These are phyloP conservation scores for Tetrahymena elliotti DNA, from an alignment of 73 alveolate species.

Conservation along the genomic window DNA sequence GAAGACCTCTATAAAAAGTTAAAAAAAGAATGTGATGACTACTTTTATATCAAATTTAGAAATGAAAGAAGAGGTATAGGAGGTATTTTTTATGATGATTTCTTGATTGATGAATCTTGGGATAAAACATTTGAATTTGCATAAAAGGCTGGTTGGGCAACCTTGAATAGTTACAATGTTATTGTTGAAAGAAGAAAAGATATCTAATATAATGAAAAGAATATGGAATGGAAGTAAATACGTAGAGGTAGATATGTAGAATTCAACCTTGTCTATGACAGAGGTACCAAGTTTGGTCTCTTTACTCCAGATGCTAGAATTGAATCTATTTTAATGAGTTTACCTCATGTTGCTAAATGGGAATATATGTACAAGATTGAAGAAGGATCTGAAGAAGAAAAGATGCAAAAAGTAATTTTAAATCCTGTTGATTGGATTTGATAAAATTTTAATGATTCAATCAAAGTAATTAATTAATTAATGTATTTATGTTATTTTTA, in stretches of 20 bases:
- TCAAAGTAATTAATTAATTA: no score
- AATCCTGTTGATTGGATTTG: constrained; percentile 71
- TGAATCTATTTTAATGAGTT: constrained; percentile 72
- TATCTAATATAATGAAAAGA: constrained; percentile 37
- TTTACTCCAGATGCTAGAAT: constrained; percentile 70
- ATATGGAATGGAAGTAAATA: constrained; percentile 62
- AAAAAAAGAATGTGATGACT: constrained; percentile 69
- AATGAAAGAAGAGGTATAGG: constrained; percentile 80
- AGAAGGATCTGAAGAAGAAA: constrained; percentile 59
- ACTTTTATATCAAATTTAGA: constrained; percentile 60
- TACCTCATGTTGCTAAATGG: constrained; percentile 69
- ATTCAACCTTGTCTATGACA: constrained; percentile 74
- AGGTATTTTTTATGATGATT: constrained; percentile 81
- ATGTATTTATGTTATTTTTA: no score
- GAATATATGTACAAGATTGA: constrained; percentile 54
- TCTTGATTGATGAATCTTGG: constrained; percentile 36
- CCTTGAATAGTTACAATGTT: constrained; percentile 34
- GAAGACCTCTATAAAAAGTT: constrained; percentile 31
- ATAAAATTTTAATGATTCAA: not conserved
- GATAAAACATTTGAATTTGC: constrained; percentile 42
- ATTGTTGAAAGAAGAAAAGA: constrained; percentile 43
- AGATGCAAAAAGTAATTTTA: constrained; percentile 49
- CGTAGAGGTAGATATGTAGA: constrained; percentile 84
- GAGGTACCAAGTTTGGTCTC: constrained; percentile 86
- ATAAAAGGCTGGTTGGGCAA: constrained; percentile 15